Evolutionary conservation across 495 filamentous ascomycete species (phyloP), one percentile per base, ranked within the genome.

Genomic region (Acidomyces sp.): DNA sequence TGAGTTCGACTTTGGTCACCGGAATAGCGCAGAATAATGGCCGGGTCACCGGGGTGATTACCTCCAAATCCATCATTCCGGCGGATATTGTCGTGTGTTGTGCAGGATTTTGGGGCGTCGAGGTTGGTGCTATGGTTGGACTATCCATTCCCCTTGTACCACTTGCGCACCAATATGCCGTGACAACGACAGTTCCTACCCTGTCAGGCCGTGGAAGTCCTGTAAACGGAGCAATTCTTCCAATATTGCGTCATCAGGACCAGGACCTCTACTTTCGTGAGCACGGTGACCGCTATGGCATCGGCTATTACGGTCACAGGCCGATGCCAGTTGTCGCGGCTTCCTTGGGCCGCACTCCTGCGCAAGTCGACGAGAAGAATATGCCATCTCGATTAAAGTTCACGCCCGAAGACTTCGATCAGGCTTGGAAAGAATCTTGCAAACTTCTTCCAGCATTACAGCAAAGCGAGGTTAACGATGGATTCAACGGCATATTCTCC

Each of bases 81-180:
- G 67, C 68, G 1, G 68, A 71, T 26, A 61, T 70, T 16, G 53
- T 71, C 20, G 49, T 70, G 17, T 69, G 67, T 13, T 71, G 68
- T 47, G 68, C 68, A 22, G 68, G 68, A 2, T 70, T 71, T 57
- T 71, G 68, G 68, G 68, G 68, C 5, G 68, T 70, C 2, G 63
- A 71, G 37, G 44, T 71, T 12, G 68, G 68, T 2, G 65, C 61
- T 0, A 69, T 71, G 68, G 62, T 63, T 34, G 67, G 60, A 11
- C 55, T 70, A 17, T 43, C 57, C 1, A 62, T 70, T 43, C 67
- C 67, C 27, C 46, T 70, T n/a, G 56, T 69, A 1, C 66, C 68
- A 2, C 57, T 71, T 23, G 66, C 61, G 4, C 68, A 71, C 39
- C 68, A 71, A 39, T 71, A 71, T 39, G 68, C 57, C 32, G 70